Conservation (phyloP, 495 filamentous ascomycete species). For the Penicillium simplicissimum region DNA sequence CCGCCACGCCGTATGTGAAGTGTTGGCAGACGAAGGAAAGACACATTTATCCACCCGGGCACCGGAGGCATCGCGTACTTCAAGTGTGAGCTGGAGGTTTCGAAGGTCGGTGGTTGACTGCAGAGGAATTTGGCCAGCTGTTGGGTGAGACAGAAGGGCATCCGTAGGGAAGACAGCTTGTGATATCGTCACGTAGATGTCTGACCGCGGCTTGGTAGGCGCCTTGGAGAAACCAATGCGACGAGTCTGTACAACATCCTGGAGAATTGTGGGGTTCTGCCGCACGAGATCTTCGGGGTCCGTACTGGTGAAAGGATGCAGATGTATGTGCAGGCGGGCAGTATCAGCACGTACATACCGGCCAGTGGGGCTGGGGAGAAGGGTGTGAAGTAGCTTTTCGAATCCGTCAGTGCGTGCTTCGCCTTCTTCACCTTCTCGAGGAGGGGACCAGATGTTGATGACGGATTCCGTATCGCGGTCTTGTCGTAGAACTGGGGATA, state of each 20-base stretch:
- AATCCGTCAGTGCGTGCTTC: constrained; percentile 61
- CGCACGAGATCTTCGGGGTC: constrained; percentile 80
- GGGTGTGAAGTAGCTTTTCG: constrained; percentile 70
- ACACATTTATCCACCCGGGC: constrained; percentile 85
- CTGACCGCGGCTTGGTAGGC: constrained; percentile 80
- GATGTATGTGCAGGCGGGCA: constrained; percentile 72
- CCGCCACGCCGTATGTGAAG: constrained; percentile 78
- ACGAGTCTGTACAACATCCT: constrained; percentile 72
- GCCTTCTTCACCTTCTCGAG: constrained; percentile 56
- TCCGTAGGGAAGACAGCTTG: constrained; percentile 74
- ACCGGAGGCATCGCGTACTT: constrained; percentile 75
- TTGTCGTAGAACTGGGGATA: constrained; percentile 76
- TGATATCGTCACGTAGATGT: constrained; percentile 88
- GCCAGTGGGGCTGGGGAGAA: constrained; percentile 70
- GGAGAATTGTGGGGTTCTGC: constrained; percentile 83
- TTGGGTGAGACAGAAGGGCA: constrained; percentile 76
- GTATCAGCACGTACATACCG: constrained; percentile 72
- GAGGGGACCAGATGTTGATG: constrained; percentile 76
- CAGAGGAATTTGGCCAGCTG: constrained; percentile 71
- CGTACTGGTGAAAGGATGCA: constrained; percentile 70
- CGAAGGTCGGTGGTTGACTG: constrained; percentile 59
- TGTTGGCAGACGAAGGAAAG: constrained; percentile 76
- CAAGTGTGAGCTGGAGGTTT: constrained; percentile 86
- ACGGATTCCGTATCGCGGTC: constrained; percentile 74
- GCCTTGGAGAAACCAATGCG: constrained; percentile 96